Percentiles rank a stretch among this genome's conserved stretches.
phyloP scores from a whole-genome alignment of 2,329 filamentous ascomycete genomes.

The Pseudogymnoascus sp. region DNA sequence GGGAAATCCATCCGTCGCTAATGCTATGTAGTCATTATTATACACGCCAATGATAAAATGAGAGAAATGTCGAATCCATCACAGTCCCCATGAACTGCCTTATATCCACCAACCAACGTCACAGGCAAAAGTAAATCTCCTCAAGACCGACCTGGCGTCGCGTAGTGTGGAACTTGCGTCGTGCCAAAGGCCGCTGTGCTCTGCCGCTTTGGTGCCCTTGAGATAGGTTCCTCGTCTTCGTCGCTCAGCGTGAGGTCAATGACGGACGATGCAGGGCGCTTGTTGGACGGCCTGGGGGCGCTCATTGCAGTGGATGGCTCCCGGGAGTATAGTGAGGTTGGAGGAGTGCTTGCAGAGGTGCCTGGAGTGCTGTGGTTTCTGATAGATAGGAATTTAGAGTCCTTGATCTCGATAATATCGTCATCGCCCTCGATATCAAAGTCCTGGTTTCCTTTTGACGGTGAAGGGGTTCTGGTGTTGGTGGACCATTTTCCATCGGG shows the following conservation, averaged over 20 bases:
- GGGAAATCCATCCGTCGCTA: constrained; percentile 2
- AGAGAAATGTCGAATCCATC: neutral
- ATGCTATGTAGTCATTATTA: constrained; percentile 4
- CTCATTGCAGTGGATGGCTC: constrained; percentile 34
- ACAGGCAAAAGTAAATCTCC: neutral
- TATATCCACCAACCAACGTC: neutral
- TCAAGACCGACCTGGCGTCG: neutral
- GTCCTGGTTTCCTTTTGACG: constrained; percentile 11
- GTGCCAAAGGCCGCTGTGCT: neutral
- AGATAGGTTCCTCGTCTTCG: constrained; percentile 38
- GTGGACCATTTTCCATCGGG: constrained; percentile 71
- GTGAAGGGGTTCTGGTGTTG: constrained; percentile 21
- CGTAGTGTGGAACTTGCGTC: neutral
- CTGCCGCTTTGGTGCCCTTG: constrained; percentile 28
- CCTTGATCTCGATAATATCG: constrained; percentile 42
- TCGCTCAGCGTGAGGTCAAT: constrained; percentile 48
- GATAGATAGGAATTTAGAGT: constrained; percentile 26
- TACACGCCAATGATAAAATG: constrained; percentile 7
- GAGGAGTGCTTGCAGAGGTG: constrained; percentile 20
- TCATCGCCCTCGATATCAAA: constrained; percentile 38
- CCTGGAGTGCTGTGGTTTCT: constrained; percentile 29
- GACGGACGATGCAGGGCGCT: constrained; percentile 39
- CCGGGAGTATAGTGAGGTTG: constrained; percentile 15
- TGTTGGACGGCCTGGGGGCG: constrained; percentile 23
- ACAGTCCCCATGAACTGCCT: neutral